Conservation (phyloP, 2,329 filamentous ascomycete genomes). For the Botrytis elliptica region DNA sequence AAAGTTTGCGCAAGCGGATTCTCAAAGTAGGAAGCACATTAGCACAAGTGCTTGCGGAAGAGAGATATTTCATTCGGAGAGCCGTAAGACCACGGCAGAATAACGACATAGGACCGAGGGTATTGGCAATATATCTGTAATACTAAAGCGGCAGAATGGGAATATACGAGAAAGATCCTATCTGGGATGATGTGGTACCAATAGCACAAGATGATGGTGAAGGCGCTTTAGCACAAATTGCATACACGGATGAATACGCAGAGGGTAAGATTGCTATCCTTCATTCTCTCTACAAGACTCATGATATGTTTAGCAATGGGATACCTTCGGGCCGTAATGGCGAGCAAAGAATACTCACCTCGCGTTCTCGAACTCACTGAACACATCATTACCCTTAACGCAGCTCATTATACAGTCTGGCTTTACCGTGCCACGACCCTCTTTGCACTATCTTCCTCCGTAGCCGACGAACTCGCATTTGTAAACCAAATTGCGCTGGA, state of each 20-base stretch:
- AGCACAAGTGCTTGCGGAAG: neutral
- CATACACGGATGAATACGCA: conserved; percentile 84
- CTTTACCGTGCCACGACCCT: conserved; percentile 85
- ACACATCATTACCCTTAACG: conserved; percentile 88
- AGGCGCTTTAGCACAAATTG: conserved; percentile 84
- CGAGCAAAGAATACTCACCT: conserved; percentile 75
- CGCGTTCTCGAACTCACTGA: conserved; percentile 80
- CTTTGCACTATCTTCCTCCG: conserved; percentile 51
- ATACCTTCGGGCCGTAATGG: conserved; percentile 94
- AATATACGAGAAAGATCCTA: conserved; percentile 53
- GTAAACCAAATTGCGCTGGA: conserved; percentile 78
- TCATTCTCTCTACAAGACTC: conserved; percentile 9
- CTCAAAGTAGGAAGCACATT: neutral
- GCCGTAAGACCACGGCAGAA: neutral
- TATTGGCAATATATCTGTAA: neutral
- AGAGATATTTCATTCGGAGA: neutral
- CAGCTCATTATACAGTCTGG: conserved; percentile 98
- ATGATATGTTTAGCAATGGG: conserved; percentile 63
- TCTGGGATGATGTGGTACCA: conserved; percentile 81
- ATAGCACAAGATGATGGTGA: conserved; percentile 82
- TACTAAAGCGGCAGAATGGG: conserved; percentile 26
- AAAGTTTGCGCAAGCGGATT: neutral
- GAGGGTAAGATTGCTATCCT: conserved; percentile 54
- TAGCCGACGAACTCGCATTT: conserved; percentile 69
- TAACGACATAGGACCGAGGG: neutral